Conservation (phyloP, 164 flowering plant species). For the Protea cynaroides region DNA sequence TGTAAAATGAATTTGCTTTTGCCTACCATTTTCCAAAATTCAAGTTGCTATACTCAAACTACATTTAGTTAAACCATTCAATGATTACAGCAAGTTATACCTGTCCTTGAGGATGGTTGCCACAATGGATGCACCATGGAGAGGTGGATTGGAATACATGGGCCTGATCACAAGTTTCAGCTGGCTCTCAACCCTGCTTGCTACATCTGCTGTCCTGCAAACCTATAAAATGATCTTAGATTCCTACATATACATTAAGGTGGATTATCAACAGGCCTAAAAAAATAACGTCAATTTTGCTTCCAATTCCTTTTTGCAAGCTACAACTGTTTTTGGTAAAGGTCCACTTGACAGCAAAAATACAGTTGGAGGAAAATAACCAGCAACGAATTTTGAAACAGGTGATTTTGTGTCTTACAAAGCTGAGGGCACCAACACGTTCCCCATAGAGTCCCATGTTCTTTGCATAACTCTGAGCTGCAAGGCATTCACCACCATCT, state of each 20-base stretch:
- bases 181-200: slow-evolving; percentile 92
- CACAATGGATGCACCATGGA: slow-evolving; percentile 98
- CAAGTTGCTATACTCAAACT: no score
- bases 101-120: slow-evolving; percentile 85
- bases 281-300: background rate
- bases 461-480: slow-evolving; percentile 98
- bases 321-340: no score
- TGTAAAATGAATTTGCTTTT: no score
- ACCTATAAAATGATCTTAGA: slow-evolving; percentile 37
- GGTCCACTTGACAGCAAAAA: no score
- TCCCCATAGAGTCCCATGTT: slow-evolving; percentile 99
- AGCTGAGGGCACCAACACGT: slow-evolving; percentile 98
- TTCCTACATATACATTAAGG: background rate
- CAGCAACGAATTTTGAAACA: no score
- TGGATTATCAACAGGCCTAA: background rate
- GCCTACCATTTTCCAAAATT: no score
- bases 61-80: no score
- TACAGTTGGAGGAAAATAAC: no score
- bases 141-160: slow-evolving; percentile 96
- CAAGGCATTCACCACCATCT: slow-evolving; percentile 92
- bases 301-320: no score
- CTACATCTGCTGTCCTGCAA: slow-evolving; percentile 74
- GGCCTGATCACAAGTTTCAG: slow-evolving; percentile 97
- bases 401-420: slow-evolving; percentile 48
- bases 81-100: slow-evolving; percentile 26